Base-by-base conservation (phyloP, 148 eudicot genomes). In the Camellia japonica region DNA sequence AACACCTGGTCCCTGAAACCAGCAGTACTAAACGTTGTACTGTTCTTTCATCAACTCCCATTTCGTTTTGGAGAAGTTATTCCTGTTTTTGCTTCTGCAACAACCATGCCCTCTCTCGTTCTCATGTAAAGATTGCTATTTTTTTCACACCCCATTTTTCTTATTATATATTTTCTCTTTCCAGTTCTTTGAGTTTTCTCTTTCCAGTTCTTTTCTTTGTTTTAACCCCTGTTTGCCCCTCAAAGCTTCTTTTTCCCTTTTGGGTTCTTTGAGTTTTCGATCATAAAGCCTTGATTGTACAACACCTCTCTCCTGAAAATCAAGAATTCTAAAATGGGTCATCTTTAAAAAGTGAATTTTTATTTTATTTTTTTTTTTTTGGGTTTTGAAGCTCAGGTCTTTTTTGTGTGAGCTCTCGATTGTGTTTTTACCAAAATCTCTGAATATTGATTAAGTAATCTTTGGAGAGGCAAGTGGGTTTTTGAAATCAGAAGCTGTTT, bases 1-100 rank as follows among this genome's bases (percentile, higher is more conserved):
- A 85, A 81, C 85, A 87, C 87, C 89, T 87, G 89, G 79, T 79
- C 80, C 89, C 82, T 82, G 87, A 80, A 81, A 77, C 52, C 75
- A 78, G 78, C 75, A 78, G 78, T 79, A 69, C 81, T 65, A 83
- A 82, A 82, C 81, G 66, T 30, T 79, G 70, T 30, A 67, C 79
- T 16, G 19, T 9, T 51, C 41, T 44, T 63, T 60, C 78, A 56
- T 74, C 64, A 16, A 16, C 78, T 20, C 38, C 74, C 74, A 52
- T 76, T 46, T 19, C 19, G 51, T 55, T 62, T 64, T 79, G 58
- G 70, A 15, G 51, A 80, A 80, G 70, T 51, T 51, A 30, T 13
- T 20, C 49, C n/a, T 83, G 74, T 75, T 74, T 68, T 52, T 64
- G 54, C 49, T 59, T 70, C 76, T 51, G 68, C 77, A 62, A 67